Evolutionary conservation across 768 basidiomycete species (phyloP), one percentile per base, ranked within the genome.

Genomic region (Lactifluus volemus): DNA sequence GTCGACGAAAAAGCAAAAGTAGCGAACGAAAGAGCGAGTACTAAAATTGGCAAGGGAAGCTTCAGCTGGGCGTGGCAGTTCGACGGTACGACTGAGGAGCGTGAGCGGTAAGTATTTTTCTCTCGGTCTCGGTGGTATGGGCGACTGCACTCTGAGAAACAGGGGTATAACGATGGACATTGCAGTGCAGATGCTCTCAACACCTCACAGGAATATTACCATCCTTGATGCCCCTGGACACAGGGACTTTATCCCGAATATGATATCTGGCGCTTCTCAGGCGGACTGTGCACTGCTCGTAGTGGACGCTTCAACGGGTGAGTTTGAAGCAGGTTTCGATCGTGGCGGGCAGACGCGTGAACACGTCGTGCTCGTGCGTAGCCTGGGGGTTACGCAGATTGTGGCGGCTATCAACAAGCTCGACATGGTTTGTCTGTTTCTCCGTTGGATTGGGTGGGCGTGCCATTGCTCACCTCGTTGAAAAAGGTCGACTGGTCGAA

Each of bases 111-210:
- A 19, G 65, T 53, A n/a, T 48, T 25, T 30, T 10, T 15, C 0
- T 52, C 17, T 39, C 9, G 0, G 17, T 14, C 12, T 14, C 59
- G 41, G 34, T 29, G 38, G 11, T 25, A 29, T 3, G 17, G 1
- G 12, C 42, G 7, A 65, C 53, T 67, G 21, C 10, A 68, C 12
- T 41, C 21, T 25, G 19, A 52, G 8, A 56, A 34, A 2, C 69
- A 98, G 96, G 70, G 97, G 97, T 39, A 91, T 99, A 48, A 99
- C 97, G 0, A 98, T 98, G 86, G 97, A 98, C 69, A 89, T 99
- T 58, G 95, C 94, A 2, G 78, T 86, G 55, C 88, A 94, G 68
- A 83, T 85, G 48, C 77, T 92, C 61, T 71, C 79, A 5, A 98
- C 94, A 0, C 75, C 83, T 0, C 80, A 86, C 64, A 81, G 89